Conservation (phyloP, 768 basidiomycete species). For the Mrakia blollopis region DNA sequence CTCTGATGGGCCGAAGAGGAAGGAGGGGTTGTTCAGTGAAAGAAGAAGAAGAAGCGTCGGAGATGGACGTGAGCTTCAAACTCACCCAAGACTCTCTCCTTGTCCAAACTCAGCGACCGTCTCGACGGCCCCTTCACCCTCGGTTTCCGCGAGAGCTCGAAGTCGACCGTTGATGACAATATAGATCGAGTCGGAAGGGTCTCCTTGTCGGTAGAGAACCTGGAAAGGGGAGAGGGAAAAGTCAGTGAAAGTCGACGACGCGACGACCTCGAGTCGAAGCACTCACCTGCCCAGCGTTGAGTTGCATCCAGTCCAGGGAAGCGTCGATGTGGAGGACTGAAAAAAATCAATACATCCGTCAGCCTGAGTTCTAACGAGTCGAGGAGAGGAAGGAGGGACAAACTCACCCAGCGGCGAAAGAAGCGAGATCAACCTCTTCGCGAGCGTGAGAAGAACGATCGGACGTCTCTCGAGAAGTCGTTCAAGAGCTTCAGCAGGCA, state of each 20-base stretch:
- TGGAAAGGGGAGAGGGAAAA: constrained; percentile 41
- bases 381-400: no score
- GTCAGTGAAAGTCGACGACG: neutral
- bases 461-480: constrained; percentile 86
- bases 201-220: constrained; percentile 70
- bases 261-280: neutral
- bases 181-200: constrained; percentile 90
- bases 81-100: constrained; percentile 80
- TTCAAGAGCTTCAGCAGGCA: constrained; percentile 82
- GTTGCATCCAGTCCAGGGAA: constrained; percentile 97
- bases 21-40: neutral
- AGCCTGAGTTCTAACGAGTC: neutral
- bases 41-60: no score
- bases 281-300: constrained; percentile 78
- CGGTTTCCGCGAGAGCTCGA: constrained; percentile 77
- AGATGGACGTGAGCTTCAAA: neutral
- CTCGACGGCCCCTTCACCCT: constrained; percentile 61
- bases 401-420: constrained; percentile 77
- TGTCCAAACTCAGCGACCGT: constrained; percentile 94
- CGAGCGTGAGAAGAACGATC: constrained; percentile 89
- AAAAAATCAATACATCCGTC: constrained; percentile 6
- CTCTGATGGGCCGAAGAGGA: constrained; percentile 44
- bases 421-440: constrained; percentile 91
- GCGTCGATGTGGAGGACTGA: constrained; percentile 93
- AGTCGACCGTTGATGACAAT: constrained; percentile 94